Percentiles rank a stretch among this genome's conserved stretches.
These are phyloP conservation scores for Skeletonema grethae DNA, from an alignment of 108 stramenopile genomes.

Conservation along the genomic window DNA sequence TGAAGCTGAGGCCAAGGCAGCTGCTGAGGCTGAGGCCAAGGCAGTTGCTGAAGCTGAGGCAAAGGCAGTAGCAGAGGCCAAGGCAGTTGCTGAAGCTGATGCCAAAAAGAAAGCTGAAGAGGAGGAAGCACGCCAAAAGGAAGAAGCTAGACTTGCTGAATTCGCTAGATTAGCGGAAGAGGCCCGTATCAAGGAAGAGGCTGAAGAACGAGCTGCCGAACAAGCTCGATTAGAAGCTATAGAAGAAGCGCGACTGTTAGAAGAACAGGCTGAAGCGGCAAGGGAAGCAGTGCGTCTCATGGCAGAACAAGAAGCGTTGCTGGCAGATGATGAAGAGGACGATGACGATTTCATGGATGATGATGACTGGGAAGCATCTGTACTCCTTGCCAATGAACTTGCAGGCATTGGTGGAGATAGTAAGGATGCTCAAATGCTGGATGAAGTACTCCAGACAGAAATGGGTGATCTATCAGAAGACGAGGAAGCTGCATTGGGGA, in stretches of 20 bases:
- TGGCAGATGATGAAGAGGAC: slow-evolving; percentile 32
- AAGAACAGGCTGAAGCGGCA: slow-evolving; percentile 20
- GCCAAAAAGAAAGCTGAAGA: slow-evolving; percentile 11
- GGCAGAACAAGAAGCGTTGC: slow-evolving; percentile 1
- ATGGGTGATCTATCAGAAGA: slow-evolving; percentile 37
- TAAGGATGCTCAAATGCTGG: slow-evolving; percentile 13
- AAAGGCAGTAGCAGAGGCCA: slow-evolving; percentile 8
- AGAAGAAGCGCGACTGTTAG: slow-evolving; percentile 27
- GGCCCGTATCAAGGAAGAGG: slow-evolving; percentile 25
- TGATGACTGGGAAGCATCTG: slow-evolving; percentile 41
- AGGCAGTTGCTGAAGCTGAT: slow-evolving; percentile 14
- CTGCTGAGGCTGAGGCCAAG: not conserved
- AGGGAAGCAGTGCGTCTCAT: slow-evolving; percentile 18
- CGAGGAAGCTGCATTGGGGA: slow-evolving; percentile 43
- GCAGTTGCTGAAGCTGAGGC: slow-evolving; percentile 8
- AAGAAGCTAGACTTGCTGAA: slow-evolving; percentile 1
- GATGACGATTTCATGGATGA: slow-evolving; percentile 30
- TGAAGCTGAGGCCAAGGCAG: slow-evolving; percentile 18
- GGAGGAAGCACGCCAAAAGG: not conserved
- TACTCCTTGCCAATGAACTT: slow-evolving; percentile 47
- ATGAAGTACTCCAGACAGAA: slow-evolving; percentile 32
- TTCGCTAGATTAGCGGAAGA: slow-evolving; percentile 4
- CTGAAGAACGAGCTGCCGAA: slow-evolving; percentile 11
- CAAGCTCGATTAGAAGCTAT: slow-evolving; percentile 2
- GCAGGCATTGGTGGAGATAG: slow-evolving; percentile 12